Base-by-base conservation (phyloP, 805 yeast species). In the Wickerhamomyces bovis region DNA sequence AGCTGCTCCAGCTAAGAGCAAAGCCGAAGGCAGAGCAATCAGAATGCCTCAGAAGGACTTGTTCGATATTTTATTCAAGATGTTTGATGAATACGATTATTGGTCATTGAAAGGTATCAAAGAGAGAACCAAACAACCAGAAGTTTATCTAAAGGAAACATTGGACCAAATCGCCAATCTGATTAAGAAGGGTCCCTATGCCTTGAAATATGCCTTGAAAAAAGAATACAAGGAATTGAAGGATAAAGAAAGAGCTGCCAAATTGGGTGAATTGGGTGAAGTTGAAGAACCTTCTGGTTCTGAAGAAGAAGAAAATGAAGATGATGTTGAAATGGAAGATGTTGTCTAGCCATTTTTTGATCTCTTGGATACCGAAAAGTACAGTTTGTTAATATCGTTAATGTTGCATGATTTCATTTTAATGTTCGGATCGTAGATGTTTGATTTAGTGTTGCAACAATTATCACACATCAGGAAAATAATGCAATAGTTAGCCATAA, bases 81-180 rank as follows among this genome's bases (percentile, higher is more conserved):
- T 92, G 58, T 94, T 94, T 66, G 97, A 89, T 65, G 95, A 90
- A 64, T 89, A 85, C 64, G 97, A 92, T 62, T 94, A 90, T 66
- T 94, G 99, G 99, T 82, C 94, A 11, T 75, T 94, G 75, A 89
- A 89, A 67, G 97, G 97, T 36, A 72, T 94, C 51, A 85, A 89
- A 60, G 99, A 94, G 63, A 78, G 96, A 55, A 89, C 97, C 3
- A 83, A 84, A 58, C 99, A 94, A 71, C 99, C 99, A 2, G 99
- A 94, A 63, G 83, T 83, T 19, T 95, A 87, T 64, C 72, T 94
- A 53, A 89, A 90, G 62, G 97, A 90, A 62, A 86, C 94, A 48
- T 71, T 94, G 42, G 99, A 92, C 51, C 80, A 85, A 42, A 88
- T 94, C 60, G 98, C 98, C 1, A 76, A 79, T 28, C 75, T 94